Base-by-base conservation (phyloP, 2,329 filamentous ascomycete species). In the Apiospora phragmitis region DNA sequence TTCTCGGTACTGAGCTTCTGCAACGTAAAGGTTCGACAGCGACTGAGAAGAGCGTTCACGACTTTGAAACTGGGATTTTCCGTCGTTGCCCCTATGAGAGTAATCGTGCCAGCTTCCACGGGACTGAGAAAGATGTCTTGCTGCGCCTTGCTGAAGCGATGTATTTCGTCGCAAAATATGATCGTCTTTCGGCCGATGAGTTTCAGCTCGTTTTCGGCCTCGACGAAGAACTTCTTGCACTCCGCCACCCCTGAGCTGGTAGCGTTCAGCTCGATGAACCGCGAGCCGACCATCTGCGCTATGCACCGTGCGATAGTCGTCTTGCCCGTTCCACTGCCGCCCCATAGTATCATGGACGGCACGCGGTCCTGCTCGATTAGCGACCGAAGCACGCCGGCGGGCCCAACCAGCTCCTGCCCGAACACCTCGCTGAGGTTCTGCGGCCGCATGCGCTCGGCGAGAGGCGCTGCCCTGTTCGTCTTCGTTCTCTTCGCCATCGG, bases 31-130 rank as follows among this genome's bases (percentile, higher is more conserved):
- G 94, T 97, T 38, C 96, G 89, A 81, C 95, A 98, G 65, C 96
- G 89, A 32, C 94, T 97, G 3, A 98, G 86, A 69, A 99, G 85
- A 1, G 96, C 95, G 74, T 90, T 92, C 75, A 96, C 93, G 55
- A 99, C 90, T 77, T 97, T 95, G 85, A 98, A 98, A 4, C 92
- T 95, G 0, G 96, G 96, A 75, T 99, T 99, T 81, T 99, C 96
- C 0, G 96, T 99, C 4, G 96, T 99, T 8, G 96, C 96, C 14
- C 95, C 96, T 72, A 98, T 96, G 41, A 99, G 85, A 0, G 94
- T 98, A 74, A 99, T 92, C 38, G 93, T 93, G 7, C 96, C 96
- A 1, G 91, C 91, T 82, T 99, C 96, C 29, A 98, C 95, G 0
- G 95, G 95, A 21, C 92, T 94, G 1, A 99, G 85, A 76, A 98